Base-by-base conservation (phyloP, 1,284 basidiomycete species). In the Anthracocystis panici-leucophaei region DNA sequence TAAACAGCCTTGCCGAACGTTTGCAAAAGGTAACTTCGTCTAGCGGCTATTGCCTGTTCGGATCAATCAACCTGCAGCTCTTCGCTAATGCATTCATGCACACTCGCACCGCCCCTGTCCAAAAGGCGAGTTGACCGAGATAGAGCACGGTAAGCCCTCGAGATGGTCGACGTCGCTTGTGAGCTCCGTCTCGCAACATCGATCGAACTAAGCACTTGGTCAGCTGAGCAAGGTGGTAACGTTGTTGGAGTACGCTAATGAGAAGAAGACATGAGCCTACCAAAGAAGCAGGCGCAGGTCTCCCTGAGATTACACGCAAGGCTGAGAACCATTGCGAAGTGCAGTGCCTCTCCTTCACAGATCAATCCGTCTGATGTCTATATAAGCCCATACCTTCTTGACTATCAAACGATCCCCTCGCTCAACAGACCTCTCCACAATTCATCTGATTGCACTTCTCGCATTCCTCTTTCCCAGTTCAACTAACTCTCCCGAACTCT, bases 371-470 rank as follows among this genome's bases (percentile, higher is more conserved):
- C 7, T 27, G 12, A 16, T 16, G 35, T 25, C 46, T n/a, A 31
- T 59, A 59, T 59, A 52, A 59, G 49, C 35, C 25, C 29, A 25
- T 20, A 50, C 8, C 20, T 38, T 10, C 25, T 29, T 38, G 8
- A 5, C 29, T n/a, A 35, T 14, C 7, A 35, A 7, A n/a, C 2
- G 25, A n/a, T 2, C n/a, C 23, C 55, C 10, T 5, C 23, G 16
- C 5, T 20, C 49, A 38, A 40, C 7, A 27, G 25, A 18, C 27
- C 53, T 29, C 41, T 44, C 25, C 41, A 25, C 25, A 29, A 18
- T 25, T 31, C 21, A 35, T 33, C n/a, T 23, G 3, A 21, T 14
- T 5, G n/a, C n/a, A 12, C 33, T 23, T 20, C 35, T 27, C 50
- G 2, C 16, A 12, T 33, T 10, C 27, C 4, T 20, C 41, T 31